Evolutionary conservation across 2,329 filamentous ascomycete species (phyloP), one percentile per base, ranked within the genome.

Genomic region (Diaporthe aspalathi): DNA sequence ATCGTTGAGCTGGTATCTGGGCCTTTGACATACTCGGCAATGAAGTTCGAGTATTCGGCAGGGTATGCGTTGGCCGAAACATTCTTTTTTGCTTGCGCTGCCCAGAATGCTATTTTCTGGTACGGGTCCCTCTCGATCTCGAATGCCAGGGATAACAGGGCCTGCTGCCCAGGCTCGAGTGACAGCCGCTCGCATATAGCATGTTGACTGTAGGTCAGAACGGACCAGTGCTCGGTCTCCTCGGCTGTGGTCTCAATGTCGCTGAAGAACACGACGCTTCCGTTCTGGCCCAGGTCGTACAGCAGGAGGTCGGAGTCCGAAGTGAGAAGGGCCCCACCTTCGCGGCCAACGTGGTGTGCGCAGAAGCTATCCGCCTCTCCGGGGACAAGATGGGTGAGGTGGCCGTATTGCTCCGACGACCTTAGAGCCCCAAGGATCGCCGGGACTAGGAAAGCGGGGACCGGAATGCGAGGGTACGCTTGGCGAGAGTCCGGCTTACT

Each of bases 291-390:
- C 11, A 95, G 85, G 71, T 94, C 87, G 78, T 95, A 91, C 0
- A 95, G 86, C 0, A 97, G 83, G 11, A 98, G 85, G 77, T 98
- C 95, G 0, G 94, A 97, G 77, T 98, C 95, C n/a, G 90, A 91
- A 0, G 94, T 97, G 8, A 98, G 81, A 17, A 94, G 86, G 1
- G 84, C 83, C 0, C 88, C 89, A 2, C 86, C 84, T 38, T 84
- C 78, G 2, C 82, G 73, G n/a, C 84, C 84, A 8, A 93, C 86
- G 67, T 90, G 85, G 17, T 86, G 81, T 3, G 94, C 94, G 79
- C 94, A 97, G 81, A 90, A 96, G 29, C 86, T 81, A 78, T 98
- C 95, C 1, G 95, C 95, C 81, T 98, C 95, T 0, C 93, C 94
- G 0, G 94, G 90, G 0, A 97, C 91, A 16, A 96, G 85, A 29